These are phyloP conservation scores for Penicilliopsis zonata DNA, from an alignment of 495 filamentous ascomycete genomes.

Conservation along the genomic window DNA sequence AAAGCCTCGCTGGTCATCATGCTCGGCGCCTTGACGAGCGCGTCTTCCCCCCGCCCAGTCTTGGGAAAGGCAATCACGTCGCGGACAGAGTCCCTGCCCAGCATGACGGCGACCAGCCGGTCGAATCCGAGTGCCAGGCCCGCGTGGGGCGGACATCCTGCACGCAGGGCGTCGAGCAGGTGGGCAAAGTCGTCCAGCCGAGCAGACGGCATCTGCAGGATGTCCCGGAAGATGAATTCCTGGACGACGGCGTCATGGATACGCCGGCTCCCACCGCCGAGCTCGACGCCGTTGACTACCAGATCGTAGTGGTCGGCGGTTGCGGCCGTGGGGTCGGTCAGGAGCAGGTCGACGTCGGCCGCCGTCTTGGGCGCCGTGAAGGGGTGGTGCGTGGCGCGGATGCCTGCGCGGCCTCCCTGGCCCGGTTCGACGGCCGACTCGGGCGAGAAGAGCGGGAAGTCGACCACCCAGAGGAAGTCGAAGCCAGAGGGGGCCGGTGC, in stretches of 20 bases:
- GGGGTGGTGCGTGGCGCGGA: conserved; percentile 87
- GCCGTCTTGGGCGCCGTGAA: conserved; percentile 77
- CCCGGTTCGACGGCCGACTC: conserved; percentile 58
- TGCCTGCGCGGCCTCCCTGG: conserved; percentile 66
- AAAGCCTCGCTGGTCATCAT: conserved; percentile 50
- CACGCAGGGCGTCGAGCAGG: conserved; percentile 65
- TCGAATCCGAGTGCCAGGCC: conserved; percentile 91
- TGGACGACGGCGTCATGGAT: conserved; percentile 83
- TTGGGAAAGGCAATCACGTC: conserved; percentile 98
- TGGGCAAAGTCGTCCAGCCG: conserved; percentile 70
- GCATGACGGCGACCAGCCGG: conserved; percentile 70
- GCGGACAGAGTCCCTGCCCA: conserved; percentile 59
- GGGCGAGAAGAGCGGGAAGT: conserved; percentile 87
- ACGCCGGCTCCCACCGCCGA: conserved; percentile 85
- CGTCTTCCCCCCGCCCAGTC: conserved; percentile 67
- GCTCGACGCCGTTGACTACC: conserved; percentile 88
- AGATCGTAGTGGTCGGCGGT: conserved; percentile 86
- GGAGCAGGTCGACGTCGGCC: conserved; percentile 62
- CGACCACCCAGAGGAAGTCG: conserved; percentile 68
- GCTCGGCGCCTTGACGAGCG: conserved; percentile 64
- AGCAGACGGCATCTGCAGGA: conserved; percentile 54
- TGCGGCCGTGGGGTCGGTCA: conserved; percentile 56
- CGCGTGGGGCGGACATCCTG: conserved; percentile 95
- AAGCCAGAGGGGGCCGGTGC: conserved; percentile 43
- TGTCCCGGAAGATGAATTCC: conserved; percentile 68